phyloP scores from a whole-genome alignment of 2,329 filamentous ascomycete species.

The Anisogramma anomala region DNA sequence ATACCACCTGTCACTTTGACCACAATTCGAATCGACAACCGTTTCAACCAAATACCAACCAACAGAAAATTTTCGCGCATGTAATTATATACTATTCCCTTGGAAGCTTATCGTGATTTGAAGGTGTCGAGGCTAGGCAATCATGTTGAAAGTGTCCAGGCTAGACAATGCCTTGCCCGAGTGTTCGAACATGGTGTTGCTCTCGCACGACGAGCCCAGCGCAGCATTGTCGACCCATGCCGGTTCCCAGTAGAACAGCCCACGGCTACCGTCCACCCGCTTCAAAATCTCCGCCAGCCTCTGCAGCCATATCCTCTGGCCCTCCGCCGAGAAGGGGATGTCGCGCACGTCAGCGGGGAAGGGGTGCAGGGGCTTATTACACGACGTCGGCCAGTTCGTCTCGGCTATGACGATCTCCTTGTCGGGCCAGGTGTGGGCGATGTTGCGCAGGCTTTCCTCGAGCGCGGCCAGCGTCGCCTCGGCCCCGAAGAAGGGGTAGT shows the following conservation, averaged over 20 bases:
- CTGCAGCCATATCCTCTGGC: constrained; percentile 52
- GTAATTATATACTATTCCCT: too few relatives aligned
- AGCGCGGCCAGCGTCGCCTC: constrained; percentile 48
- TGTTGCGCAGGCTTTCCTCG: constrained; percentile 41
- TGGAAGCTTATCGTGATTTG: too few relatives aligned
- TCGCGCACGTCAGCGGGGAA: constrained; percentile 49
- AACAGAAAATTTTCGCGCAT: too few relatives aligned
- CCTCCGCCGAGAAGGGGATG: constrained; percentile 52
- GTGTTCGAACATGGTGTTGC: constrained; percentile 30
- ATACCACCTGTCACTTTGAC: too few relatives aligned
- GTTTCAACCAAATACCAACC: too few relatives aligned
- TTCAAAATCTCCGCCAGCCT: constrained; percentile 45
- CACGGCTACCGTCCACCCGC: constrained; percentile 40
- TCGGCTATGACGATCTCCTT: constrained; percentile 61
- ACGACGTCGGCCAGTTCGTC: constrained; percentile 57
- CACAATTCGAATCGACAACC: too few relatives aligned
- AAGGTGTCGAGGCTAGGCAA: too few relatives aligned
- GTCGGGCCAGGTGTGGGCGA: constrained; percentile 48
- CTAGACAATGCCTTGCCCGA: constrained; percentile 11
- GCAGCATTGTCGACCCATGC: constrained; percentile 56
- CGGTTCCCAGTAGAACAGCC: constrained; percentile 65
- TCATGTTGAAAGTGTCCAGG: constrained; percentile 1
- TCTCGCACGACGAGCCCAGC: constrained; percentile 53
- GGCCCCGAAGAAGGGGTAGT: constrained; percentile 59
- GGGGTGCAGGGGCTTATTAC: constrained; percentile 42